Base-by-base conservation (phyloP, 495 filamentous ascomycete species). In the Jackrogersella multiformis region DNA sequence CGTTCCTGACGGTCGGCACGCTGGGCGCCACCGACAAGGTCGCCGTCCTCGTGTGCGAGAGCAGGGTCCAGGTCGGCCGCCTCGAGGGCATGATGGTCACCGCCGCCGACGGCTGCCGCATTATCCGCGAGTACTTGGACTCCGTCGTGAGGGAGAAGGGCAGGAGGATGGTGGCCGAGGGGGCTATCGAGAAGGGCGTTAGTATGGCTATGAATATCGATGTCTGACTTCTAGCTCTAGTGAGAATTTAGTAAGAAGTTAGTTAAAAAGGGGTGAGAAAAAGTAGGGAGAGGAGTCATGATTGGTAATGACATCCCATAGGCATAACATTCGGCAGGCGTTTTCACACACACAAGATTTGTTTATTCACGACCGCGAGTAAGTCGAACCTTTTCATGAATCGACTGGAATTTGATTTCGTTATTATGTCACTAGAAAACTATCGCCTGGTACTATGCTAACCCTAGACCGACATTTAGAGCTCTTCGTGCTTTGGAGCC, bases 51-150 rank as follows among this genome's bases (percentile, higher is more conserved):
- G 86, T 91, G 42, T 89, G 96, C 85, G 95, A 99, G 84, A 93
- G 87, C 58, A 87, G 86, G 42, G 88, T 95, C 18, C 88, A 93
- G 72, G 84, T 88, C 48, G 86, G 85, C 35, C 85, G 91, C 68
- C 72, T 97, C 32, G 95, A 99, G 80, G 90, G 89, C 0, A 96
- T 99, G 92, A 76, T 97, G 68, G 92, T 90, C 0, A 92, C 95
- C 9, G 96, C 90, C 0, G 88, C 97, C 39, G 94, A 97, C 77
- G 95, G 93, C 38, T 98, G 96, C 77, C 38, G 39, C 30, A 64
- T 32, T 32, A 64, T 99, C 23, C 85, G 90, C 62, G 87, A 89
- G 71, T 86, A 97, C 30, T 68, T 94, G 67, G 91, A 94, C 73
- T 75, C 77, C 34, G 85, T 91, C 6, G 88, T 94, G 6, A 84